These are phyloP conservation scores for Penicillium hordei DNA, from an alignment of 2,329 filamentous ascomycete species.

Conservation along the genomic window DNA sequence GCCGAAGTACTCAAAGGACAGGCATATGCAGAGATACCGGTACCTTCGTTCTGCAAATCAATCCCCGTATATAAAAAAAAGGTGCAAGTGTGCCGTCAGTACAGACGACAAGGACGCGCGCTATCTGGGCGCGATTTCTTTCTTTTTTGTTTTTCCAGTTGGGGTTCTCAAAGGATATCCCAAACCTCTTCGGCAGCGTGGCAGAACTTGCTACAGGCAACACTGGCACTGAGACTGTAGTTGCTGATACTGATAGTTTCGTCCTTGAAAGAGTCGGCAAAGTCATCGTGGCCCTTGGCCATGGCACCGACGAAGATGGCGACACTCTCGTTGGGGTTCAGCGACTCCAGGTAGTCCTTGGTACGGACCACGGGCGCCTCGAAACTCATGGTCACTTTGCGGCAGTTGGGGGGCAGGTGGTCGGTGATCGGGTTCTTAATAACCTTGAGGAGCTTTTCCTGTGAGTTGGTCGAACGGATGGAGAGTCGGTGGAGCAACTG, in stretches of 20 bases:
- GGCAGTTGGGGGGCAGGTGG: slow-evolving; percentile 92
- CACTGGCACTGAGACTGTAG: slow-evolving; percentile 93
- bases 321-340: slow-evolving; percentile 83
- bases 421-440: slow-evolving; percentile 98
- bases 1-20: not conserved
- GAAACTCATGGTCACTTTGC: slow-evolving; percentile 95
- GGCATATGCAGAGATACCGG: not conserved
- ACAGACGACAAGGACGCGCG: slow-evolving; percentile 10
- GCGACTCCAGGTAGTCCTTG: slow-evolving; percentile 79
- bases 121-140: slow-evolving; percentile 14
- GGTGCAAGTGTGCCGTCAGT: slow-evolving; percentile 13
- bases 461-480: slow-evolving; percentile 92
- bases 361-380: slow-evolving; percentile 85
- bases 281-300: slow-evolving; percentile 95
- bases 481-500: slow-evolving; percentile 93
- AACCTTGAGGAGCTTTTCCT: slow-evolving; percentile 95
- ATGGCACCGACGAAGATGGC: slow-evolving; percentile 98
- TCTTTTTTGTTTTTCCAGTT: not conserved
- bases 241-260: slow-evolving; percentile 99
- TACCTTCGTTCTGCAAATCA: slow-evolving; percentile 4
- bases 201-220: slow-evolving; percentile 99
- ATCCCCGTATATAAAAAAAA: slow-evolving; percentile 15
- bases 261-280: slow-evolving; percentile 90
- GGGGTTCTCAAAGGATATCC: slow-evolving; percentile 72
- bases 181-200: slow-evolving; percentile 96